Conservation (phyloP, 2,329 filamentous ascomycete genomes). For the Coleophoma eucalyptorum region DNA sequence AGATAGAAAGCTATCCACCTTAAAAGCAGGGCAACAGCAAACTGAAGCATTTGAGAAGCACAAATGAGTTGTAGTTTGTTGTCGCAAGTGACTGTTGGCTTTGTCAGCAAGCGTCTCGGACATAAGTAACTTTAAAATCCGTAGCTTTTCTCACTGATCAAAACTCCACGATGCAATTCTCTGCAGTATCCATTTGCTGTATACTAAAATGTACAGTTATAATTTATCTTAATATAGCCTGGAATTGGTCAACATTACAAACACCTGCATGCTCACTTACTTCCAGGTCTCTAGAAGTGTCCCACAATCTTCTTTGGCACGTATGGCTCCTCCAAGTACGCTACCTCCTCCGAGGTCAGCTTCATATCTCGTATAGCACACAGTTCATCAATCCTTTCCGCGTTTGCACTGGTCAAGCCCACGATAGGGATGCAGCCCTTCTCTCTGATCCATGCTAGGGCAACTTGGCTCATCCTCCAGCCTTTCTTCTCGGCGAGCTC, state of each 20-base stretch:
- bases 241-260: too few relatives aligned
- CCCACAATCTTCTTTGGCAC: conserved; percentile 35
- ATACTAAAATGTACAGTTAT: background rate
- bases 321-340: conserved; percentile 51
- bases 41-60: too few relatives aligned
- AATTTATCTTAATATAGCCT: background rate
- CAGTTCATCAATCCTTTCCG: conserved; percentile 49
- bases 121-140: background rate
- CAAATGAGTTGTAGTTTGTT: too few relatives aligned
- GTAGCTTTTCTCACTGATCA: background rate
- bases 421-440: conserved; percentile 45
- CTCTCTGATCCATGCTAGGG: conserved; percentile 49
- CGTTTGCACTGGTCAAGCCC: conserved; percentile 39
- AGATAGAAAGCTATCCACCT: too few relatives aligned
- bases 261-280: too few relatives aligned
- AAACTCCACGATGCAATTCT: background rate
- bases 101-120: background rate
- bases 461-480: conserved; percentile 54
- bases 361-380: conserved; percentile 33
- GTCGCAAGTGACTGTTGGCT: background rate
- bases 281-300: background rate
- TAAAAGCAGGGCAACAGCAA: too few relatives aligned
- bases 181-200: too few relatives aligned
- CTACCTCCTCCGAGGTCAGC: conserved; percentile 46
- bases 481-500: conserved; percentile 52